Conservation (phyloP, 1,139 yeast species). For the Pichia sp. region DNA sequence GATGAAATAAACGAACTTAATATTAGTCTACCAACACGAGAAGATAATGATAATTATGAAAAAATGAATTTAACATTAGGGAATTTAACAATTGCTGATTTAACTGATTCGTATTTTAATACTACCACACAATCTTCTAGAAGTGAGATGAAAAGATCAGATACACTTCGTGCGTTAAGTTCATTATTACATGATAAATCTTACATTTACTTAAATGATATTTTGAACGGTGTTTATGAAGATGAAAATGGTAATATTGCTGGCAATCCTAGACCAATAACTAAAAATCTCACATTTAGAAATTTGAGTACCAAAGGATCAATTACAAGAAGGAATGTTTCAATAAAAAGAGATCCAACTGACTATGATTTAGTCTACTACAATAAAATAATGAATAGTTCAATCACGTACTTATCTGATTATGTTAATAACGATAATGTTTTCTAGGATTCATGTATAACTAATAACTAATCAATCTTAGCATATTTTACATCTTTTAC, state of each 20-base stretch:
- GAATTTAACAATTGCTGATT: background rate
- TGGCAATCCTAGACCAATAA: background rate
- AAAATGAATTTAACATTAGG: background rate
- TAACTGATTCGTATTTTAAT: background rate
- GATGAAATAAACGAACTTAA: background rate
- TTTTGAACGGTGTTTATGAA: conserved; percentile 18
- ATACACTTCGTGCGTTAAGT: background rate
- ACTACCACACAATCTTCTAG: background rate
- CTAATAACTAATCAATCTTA: background rate
- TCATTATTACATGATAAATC: conserved; percentile 24
- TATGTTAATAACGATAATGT: background rate
- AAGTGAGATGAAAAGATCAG: background rate
- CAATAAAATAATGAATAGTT: conserved; percentile 22
- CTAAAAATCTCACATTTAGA: background rate
- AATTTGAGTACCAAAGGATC: background rate
- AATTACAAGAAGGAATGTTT: background rate
- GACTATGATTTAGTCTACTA: conserved; percentile 24
- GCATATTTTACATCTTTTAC: background rate
- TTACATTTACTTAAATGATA: conserved; percentile 25
- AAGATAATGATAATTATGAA: background rate
- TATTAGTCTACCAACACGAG: no score
- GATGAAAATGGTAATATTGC: conserved; percentile 1
- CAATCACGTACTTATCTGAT: conserved; percentile 18
- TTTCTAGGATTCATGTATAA: background rate
- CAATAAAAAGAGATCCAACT: conserved; percentile 5